Base-by-base conservation (phyloP, 2,329 filamentous ascomycete genomes). In the Amesomyces nigricolor region DNA sequence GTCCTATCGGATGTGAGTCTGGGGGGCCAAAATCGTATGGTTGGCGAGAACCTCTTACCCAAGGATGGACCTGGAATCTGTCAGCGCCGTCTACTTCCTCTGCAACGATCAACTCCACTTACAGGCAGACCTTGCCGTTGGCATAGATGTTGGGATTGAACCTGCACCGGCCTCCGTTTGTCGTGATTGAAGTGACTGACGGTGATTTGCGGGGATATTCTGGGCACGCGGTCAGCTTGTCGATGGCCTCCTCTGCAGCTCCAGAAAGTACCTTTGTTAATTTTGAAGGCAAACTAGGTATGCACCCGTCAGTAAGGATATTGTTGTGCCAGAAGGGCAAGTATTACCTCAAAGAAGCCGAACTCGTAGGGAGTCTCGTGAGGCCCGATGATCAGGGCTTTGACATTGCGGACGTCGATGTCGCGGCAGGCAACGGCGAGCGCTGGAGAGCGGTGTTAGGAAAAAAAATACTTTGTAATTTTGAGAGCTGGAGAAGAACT, bases 111-210 rank as follows among this genome's bases (percentile, higher is more conserved):
- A 35, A 38, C n/a, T 13, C 16, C 13, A 79, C 87, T 76, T 72
- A 95, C 83, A 99, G 72, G 75, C 94, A 99, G 54, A 99, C 91
- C 72, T 92, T 95, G 47, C 94, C 94, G 48, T 76, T 83, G 1
- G 91, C 79, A 68, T 99, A 99, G 58, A 99, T 96, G 67, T 99
- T 99, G 3, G 94, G 94, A 66, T 96, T 96, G 76, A 97, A 97
- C 7, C 94, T 85, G 67, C 87, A 91, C 57, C 86, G 79, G 10
- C 92, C 92, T n/a, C 79, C 77, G 67, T 97, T 96, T 1, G 92
- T 99, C 0, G 94, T 97, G 42, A 85, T 79, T 26, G 87, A 86
- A 22, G 77, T 82, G 26, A 86, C 83, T 13, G 64, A 61, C 2
- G 83, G 83, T 0, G 82, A 79, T 63, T 83, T 85, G 47, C 80